Evolutionary conservation across 257 asterid species (phyloP), one percentile per base, ranked within the genome.

Genomic region (Solanum piurae): DNA sequence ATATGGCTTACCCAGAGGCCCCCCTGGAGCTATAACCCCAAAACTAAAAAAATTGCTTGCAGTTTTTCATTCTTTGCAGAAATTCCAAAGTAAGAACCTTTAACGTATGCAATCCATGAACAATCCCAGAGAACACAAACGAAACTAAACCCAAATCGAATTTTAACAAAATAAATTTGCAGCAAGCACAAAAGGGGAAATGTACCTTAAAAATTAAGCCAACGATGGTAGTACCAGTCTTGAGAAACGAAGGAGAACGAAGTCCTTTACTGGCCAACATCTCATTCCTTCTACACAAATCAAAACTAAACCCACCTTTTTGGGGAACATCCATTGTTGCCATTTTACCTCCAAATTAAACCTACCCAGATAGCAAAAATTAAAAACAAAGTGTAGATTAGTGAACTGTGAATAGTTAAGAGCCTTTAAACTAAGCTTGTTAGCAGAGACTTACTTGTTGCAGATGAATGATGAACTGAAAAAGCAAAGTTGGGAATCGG

Each of bases 211-310:
- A 96, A 90, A 96, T 90, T 88, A 96, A 89, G 40, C 99, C 99
- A 13, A 96, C 99, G 38, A 96, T 96, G 46, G 98, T 96, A 62
- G 99, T 96, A 69, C 99, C 99, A 74, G 99, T 96, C 92, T 96
- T 96, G 83, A 96, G 98, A 88, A 90, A 96, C 16, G 94, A 89
- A 18, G 98, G 93, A 71, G 85, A 69, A 83, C 92, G 91, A 86
- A 94, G 91, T 90, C 99, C 98, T 91, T 95, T 95, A 46, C 92
- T 91, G 83, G 46, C 90, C 52, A 96, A 98, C 98, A 96, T 96
- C 34, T 88, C 94, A 87, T 96, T 96, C 93, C 99, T 94, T 87
- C 83, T 92, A 93, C 98, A 96, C 74, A 94, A 90, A 92, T 96
- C 98, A 91, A 94, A 95, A 46, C 94, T 94, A 33, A 96, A 94